Conservation (phyloP, 345 rosid genomes). For the Nasturtium officinale region DNA sequence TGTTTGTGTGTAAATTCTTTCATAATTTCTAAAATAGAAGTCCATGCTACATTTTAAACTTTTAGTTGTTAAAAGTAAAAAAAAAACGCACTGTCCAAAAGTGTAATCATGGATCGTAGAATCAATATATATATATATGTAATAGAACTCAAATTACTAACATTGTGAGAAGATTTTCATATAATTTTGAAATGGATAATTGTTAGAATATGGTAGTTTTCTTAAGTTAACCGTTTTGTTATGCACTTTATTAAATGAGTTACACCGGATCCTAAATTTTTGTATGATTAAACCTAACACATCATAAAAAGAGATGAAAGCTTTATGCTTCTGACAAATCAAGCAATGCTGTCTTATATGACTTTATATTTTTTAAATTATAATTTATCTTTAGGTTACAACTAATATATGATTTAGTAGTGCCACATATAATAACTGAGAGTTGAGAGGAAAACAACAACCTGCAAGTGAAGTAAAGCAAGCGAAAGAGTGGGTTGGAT, state of each 20-base stretch:
- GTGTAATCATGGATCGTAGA: constrained; percentile 19
- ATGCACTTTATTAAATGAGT: constrained; percentile 8
- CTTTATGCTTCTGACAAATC: constrained; percentile 31
- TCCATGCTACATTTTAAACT: constrained; percentile 1
- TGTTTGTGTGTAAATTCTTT: not conserved
- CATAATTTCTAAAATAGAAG: not conserved
- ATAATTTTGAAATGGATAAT: constrained; percentile 1
- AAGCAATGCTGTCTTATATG: constrained; percentile 13
- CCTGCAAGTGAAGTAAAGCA: constrained; percentile 43
- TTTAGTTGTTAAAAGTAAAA: constrained; percentile 10
- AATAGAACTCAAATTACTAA: not conserved
- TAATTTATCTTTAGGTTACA: constrained; percentile 15
- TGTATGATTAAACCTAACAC: constrained; percentile 18
- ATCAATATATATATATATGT: not conserved
- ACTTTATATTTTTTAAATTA: not conserved
- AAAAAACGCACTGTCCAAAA: not conserved
- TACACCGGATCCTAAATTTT: not conserved
- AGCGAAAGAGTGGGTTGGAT: constrained; percentile 39
- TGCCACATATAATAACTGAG: constrained; percentile 3
- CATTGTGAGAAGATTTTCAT: not conserved
- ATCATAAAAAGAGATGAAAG: constrained; percentile 9
- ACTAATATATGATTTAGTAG: not conserved
- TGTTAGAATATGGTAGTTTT: constrained; percentile 6
- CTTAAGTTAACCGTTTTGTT: constrained; percentile 9
- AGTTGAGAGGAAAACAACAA: constrained; percentile 38